Evolutionary conservation across 257 asterid species (phyloP).

Genomic region (Scutellaria galericulata): DNA sequence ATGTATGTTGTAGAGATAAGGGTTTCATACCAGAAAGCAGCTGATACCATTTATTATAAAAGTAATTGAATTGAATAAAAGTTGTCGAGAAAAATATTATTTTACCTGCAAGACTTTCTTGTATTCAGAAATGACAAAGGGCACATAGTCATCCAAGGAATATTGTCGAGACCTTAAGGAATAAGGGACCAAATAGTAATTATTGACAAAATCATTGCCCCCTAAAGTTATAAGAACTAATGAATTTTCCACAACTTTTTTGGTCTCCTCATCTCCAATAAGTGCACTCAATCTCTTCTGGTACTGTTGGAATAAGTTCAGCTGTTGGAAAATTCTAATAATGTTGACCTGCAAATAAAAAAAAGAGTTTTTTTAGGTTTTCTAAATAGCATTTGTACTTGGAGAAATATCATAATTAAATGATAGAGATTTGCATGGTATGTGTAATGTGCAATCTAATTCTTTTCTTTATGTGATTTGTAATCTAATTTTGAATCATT

Average conservation of each 20-base stretch:
- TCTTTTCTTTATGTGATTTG: too few relatives aligned
- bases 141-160: slow-evolving; percentile 54
- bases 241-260: slow-evolving; percentile 51
- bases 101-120: slow-evolving; percentile 63
- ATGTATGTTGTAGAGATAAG: too few relatives aligned
- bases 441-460: too few relatives aligned
- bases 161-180: slow-evolving; percentile 70
- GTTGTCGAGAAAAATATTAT: background rate
- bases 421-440: too few relatives aligned
- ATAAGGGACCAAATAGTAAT: slow-evolving; percentile 72
- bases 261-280: slow-evolving; percentile 53
- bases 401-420: too few relatives aligned
- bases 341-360: slow-evolving; percentile 61
- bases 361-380: background rate
- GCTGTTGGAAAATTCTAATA: slow-evolving; percentile 62
- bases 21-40: too few relatives aligned
- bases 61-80: background rate
- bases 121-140: slow-evolving; percentile 65
- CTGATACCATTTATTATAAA: too few relatives aligned
- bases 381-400: too few relatives aligned
- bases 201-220: slow-evolving; percentile 94
- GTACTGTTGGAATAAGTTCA: slow-evolving; percentile 59
- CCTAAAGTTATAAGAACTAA: slow-evolving; percentile 74
- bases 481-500: too few relatives aligned
- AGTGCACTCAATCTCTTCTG: slow-evolving; percentile 50